phyloP scores from a whole-genome alignment of 2,329 filamentous ascomycete genomes.

The Aspergillus candidus region DNA sequence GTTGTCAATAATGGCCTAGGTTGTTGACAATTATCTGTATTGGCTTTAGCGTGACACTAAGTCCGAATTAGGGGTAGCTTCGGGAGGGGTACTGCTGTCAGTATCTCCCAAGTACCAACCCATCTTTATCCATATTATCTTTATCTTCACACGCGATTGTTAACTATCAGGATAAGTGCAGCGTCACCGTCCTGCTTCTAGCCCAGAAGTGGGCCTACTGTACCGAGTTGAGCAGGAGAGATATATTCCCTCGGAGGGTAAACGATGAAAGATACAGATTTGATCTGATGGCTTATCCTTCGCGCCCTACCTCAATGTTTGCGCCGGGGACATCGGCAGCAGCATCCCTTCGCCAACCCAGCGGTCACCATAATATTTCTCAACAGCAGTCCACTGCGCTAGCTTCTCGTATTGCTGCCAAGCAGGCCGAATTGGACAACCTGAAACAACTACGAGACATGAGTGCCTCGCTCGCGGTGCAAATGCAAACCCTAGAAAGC shows the following conservation, averaged over 20 bases:
- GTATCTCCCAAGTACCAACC: no score
- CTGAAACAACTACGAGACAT: slow-evolving; percentile 57
- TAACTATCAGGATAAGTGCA: no score
- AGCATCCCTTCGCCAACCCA: slow-evolving; percentile 28
- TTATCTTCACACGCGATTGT: no score
- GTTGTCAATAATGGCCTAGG: slow-evolving; percentile 9
- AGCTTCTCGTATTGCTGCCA: slow-evolving; percentile 57
- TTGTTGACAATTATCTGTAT: slow-evolving; percentile 37
- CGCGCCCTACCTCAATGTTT: slow-evolving; percentile 30
- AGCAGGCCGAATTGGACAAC: slow-evolving; percentile 58
- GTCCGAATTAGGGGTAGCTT: slow-evolving; percentile 3
- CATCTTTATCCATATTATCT: no score
- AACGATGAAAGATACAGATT: not conserved
- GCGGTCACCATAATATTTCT: slow-evolving; percentile 24
- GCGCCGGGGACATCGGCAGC: slow-evolving; percentile 20
- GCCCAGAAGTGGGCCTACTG: slow-evolving; percentile 1
- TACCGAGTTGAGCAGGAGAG: slow-evolving; percentile 2
- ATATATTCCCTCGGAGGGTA: not conserved
- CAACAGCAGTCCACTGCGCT: slow-evolving; percentile 51
- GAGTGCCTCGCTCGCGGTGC: slow-evolving; percentile 54
- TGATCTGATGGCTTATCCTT: slow-evolving; percentile 30
- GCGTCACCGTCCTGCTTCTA: no score
- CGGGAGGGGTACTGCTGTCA: not conserved
- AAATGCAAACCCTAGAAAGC: slow-evolving; percentile 57
- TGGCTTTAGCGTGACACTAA: slow-evolving; percentile 21